These are phyloP conservation scores for Leucoagaricus sp. DNA, from an alignment of 1,284 basidiomycete genomes.

Conservation along the genomic window DNA sequence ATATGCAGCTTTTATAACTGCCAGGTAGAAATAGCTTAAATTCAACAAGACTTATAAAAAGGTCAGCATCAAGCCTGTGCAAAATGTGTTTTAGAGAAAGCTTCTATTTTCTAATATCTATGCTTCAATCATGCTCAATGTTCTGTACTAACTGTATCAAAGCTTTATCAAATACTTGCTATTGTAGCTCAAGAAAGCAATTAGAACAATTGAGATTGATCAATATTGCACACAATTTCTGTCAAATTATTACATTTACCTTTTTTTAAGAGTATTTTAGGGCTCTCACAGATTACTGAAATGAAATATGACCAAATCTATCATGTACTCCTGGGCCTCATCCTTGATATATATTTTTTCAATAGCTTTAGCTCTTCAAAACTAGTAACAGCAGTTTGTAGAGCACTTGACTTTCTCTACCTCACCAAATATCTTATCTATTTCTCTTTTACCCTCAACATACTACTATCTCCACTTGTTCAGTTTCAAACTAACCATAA, in stretches of 20 bases:
- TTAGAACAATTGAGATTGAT: slow-evolving; percentile 34
- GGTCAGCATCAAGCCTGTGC: slow-evolving; percentile 25
- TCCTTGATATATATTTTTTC: too few species aligned
- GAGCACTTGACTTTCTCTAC: slow-evolving; percentile 38
- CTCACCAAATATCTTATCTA: slow-evolving; percentile 33
- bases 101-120: slow-evolving; percentile 37
- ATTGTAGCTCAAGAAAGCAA: slow-evolving; percentile 25
- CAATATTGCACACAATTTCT: slow-evolving; percentile 32
- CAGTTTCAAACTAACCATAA: slow-evolving; percentile 31
- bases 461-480: background rate
- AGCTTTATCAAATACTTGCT: slow-evolving; percentile 39
- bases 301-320: slow-evolving; percentile 35
- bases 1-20: slow-evolving; percentile 19
- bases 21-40: slow-evolving; percentile 18
- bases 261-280: slow-evolving; percentile 41
- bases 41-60: slow-evolving; percentile 18
- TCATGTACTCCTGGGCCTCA: slow-evolving; percentile 30
- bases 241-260: slow-evolving; percentile 36
- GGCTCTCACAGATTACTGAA: slow-evolving; percentile 32
- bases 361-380: too few species aligned
- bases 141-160: slow-evolving; percentile 39
- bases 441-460: slow-evolving; percentile 2
- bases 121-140: slow-evolving; percentile 35
- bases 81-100: slow-evolving; percentile 35
- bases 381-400: background rate